Conservation (phyloP, 345 rosid species). For the Citrus hindsii region DNA sequence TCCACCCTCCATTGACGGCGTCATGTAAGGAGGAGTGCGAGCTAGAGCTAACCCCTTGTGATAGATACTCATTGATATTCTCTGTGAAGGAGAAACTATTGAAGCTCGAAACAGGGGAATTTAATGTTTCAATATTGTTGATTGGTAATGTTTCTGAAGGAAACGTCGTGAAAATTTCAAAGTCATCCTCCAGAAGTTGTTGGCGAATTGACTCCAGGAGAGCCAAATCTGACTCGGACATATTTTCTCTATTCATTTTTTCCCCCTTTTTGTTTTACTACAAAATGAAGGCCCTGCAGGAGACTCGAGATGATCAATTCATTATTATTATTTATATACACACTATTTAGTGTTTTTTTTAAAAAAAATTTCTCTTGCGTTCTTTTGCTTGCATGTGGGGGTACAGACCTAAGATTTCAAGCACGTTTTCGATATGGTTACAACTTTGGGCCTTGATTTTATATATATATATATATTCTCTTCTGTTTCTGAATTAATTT, state of each 20-base stretch:
- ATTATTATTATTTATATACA: no score
- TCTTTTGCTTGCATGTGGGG: not conserved
- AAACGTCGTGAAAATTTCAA: not conserved
- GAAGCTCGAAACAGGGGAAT: not conserved
- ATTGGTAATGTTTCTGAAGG: not conserved
- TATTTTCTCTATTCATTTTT: not conserved
- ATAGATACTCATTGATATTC: not conserved
- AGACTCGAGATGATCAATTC: no score
- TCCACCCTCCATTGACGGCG: not conserved
- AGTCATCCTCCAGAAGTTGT: constrained; percentile 20
- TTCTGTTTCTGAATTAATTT: no score
- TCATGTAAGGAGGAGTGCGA: not conserved
- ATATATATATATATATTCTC: no score
- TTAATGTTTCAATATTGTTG: not conserved
- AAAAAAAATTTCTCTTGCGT: not conserved
- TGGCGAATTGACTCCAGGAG: constrained; percentile 24
- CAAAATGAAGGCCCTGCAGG: no score
- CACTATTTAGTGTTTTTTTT: not conserved
- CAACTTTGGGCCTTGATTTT: no score
- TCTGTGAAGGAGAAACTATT: not conserved
- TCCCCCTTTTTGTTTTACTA: no score
- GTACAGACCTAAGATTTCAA: not conserved
- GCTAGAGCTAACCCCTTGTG: not conserved
- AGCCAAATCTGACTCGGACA: constrained; percentile 5
- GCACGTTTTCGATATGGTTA: no score